Evolutionary conservation across 2,329 filamentous ascomycete species (phyloP), one percentile per base, ranked within the genome.

Genomic region (Botrytis deweyae): DNA sequence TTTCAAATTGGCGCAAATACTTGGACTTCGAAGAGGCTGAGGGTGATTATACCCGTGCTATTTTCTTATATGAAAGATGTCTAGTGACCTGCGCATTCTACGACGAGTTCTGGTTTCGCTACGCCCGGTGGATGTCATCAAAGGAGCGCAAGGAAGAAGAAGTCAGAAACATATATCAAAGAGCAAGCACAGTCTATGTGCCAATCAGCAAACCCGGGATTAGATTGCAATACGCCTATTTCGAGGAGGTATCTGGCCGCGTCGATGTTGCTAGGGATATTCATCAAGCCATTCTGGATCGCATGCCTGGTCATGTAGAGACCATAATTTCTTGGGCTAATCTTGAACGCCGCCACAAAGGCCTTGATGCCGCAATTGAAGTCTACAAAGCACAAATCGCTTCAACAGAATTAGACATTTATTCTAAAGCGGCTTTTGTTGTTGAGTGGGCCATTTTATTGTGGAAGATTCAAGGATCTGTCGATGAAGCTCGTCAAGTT

Each of bases 21-120:
- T 88, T 99, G 63, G 95, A 98, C 81, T 98, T 97, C 78, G 96
- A 99, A 81, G 96, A 99, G 83, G 84, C 87, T 0, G 92, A 97
- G 82, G 94, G 93, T 70, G 90, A 95, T 76, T 93, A 90, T 77
- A 83, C 86, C 22, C 89, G 96, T 74, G 91, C 88, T 64, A 88
- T 92, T 9, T 96, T 96, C 80, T 84, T 99, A 46, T 98, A 99
- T 81, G 96, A 99, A 85, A 91, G 96, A 70, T 98, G 95, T 79
- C 84, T 99, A 70, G 93, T 97, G 52, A 95, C 94, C 0, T 97
- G 93, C 80, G 95, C 96, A 25, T 92, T 97, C 78, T 98, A 99
- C 81, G 95, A 98, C 68, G 95, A 98, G 81, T 97, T 98, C 83
- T 99, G 96, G 96, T 90, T 97, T 79, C 92, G 96, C n/a, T 99